phyloP scores from a whole-genome alignment of 345 rosid genomes.

The Iberis pinnata region DNA sequence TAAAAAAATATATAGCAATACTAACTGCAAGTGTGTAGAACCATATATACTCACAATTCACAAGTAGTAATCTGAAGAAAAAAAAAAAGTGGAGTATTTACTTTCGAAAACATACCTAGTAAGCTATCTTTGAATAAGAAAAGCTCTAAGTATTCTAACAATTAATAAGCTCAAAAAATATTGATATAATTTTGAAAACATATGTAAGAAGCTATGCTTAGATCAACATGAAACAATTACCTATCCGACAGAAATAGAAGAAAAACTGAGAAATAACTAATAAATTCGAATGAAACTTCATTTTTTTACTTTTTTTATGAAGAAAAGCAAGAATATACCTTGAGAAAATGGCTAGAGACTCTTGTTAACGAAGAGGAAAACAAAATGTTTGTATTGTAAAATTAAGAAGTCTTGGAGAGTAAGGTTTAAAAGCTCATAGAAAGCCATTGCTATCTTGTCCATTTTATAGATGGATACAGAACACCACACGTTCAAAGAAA shows the following conservation, averaged over 20 bases:
- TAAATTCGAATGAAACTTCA: not conserved
- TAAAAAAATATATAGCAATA: not conserved
- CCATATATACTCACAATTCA: not conserved
- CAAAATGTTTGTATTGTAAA: not conserved
- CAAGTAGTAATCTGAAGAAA: not conserved
- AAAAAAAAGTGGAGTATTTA: not conserved
- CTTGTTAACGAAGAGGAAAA: conserved; percentile 2
- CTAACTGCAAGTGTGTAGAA: not conserved
- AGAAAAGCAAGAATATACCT: conserved; percentile 14
- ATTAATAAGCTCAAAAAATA: too few species aligned
- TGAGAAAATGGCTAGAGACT: conserved; percentile 19
- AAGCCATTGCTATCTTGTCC: conserved; percentile 21
- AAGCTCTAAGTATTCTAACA: not conserved
- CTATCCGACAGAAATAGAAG: not conserved
- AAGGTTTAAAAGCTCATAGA: conserved; percentile 24
- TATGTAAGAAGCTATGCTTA: not conserved
- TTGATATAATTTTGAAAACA: not conserved
- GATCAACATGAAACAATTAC: not conserved
- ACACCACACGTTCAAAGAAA: conserved; percentile 22
- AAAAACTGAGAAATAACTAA: not conserved
- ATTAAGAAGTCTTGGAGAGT: conserved; percentile 17
- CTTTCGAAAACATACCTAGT: not conserved
- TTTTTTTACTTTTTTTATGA: not conserved
- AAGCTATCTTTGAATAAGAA: not conserved
- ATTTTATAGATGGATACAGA: conserved; percentile 28